Conservation (phyloP, 495 filamentous ascomycete genomes). For the Wilcoxina mikolae region DNA sequence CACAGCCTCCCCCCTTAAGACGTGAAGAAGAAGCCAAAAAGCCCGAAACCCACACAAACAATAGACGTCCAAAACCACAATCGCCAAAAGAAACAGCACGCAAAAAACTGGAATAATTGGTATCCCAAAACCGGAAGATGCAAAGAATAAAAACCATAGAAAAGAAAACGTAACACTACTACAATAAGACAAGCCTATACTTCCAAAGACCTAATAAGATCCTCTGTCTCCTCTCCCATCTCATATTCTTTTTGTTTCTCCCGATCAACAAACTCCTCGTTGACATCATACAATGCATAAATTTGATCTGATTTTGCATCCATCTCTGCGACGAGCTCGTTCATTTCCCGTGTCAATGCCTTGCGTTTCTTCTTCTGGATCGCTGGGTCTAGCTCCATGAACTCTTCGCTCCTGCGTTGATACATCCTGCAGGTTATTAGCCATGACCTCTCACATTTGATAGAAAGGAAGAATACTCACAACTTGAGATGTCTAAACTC, state of each 20-base stretch:
- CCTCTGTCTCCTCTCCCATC: constrained; percentile 3
- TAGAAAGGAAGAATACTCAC: constrained; percentile 32
- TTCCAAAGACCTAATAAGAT: constrained; percentile 1
- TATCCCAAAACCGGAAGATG: neutral
- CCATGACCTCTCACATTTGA: neutral
- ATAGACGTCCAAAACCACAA: no score
- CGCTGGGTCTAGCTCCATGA: constrained; percentile 50
- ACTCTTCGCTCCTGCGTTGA: constrained; percentile 23
- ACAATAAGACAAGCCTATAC: constrained; percentile 1
- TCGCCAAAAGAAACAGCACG: no score
- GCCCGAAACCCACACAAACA: no score
- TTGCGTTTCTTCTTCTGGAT: constrained; percentile 55
- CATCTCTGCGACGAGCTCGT: constrained; percentile 46
- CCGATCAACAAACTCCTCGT: constrained; percentile 41
- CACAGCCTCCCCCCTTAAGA: no score
- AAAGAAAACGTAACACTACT: neutral
- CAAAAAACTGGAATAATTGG: no score
- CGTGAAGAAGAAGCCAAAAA: no score
- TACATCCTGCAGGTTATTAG: constrained; percentile 14
- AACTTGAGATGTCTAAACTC: constrained; percentile 70
- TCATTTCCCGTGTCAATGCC: constrained; percentile 47
- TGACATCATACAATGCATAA: constrained; percentile 76
- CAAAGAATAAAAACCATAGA: constrained; percentile 1
- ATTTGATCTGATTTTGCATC: constrained; percentile 76
- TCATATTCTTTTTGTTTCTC: neutral